Evolutionary conservation across 768 basidiomycete species (phyloP).

Genomic region (Kwoniella europaea): DNA sequence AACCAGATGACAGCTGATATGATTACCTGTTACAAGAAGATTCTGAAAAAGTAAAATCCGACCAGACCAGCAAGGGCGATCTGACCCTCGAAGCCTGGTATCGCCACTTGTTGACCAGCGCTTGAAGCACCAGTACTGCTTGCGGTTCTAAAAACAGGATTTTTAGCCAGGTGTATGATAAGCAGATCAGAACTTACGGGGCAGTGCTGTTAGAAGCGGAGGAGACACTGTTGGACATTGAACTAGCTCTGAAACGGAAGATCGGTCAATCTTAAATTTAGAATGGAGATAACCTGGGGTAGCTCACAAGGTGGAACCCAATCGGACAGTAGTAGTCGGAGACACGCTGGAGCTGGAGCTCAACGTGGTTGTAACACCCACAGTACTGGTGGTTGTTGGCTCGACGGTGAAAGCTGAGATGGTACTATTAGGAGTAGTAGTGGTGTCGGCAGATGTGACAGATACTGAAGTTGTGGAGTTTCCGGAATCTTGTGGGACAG

Average conservation of each 20-base stretch:
- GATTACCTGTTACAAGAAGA: neutral
- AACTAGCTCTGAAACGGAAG: too few relatives aligned
- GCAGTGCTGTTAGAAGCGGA: too few relatives aligned
- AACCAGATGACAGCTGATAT: too few relatives aligned
- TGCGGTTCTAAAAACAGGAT: too few relatives aligned
- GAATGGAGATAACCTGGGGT: neutral
- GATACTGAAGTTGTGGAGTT: neutral
- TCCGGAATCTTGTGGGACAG: neutral
- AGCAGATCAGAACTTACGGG: too few relatives aligned
- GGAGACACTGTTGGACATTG: too few relatives aligned
- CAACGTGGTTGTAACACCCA: neutral
- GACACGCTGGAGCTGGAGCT: neutral
- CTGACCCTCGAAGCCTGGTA: conserved; percentile 1
- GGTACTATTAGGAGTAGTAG: neutral
- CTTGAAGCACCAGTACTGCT: neutral
- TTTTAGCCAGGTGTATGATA: too few relatives aligned
- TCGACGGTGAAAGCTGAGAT: conserved; percentile 1
- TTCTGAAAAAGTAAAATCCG: neutral
- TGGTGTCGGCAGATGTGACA: neutral
- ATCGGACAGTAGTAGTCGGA: neutral
- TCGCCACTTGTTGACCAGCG: neutral
- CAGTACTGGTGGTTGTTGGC: neutral
- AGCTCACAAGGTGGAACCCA: neutral
- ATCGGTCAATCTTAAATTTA: too few relatives aligned
- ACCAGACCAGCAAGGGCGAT: neutral